Evolutionary conservation across 805 yeast genomes (phyloP).

Genomic region (Metschnikowia cubensis): DNA sequence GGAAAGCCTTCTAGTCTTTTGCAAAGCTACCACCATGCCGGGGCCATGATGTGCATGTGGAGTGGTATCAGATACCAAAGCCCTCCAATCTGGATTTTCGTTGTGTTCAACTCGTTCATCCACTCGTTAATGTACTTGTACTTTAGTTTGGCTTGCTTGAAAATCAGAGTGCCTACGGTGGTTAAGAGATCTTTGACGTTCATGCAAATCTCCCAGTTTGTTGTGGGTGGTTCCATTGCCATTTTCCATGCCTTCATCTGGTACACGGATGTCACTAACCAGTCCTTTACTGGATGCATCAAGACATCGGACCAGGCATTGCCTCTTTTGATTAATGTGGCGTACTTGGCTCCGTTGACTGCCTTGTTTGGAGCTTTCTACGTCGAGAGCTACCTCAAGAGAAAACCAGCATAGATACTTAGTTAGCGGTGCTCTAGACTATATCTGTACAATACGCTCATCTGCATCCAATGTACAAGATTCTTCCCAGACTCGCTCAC

Average conservation of each 20-base stretch:
- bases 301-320: slow-evolving; percentile 56
- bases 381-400: slow-evolving; percentile 51
- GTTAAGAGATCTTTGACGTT: slow-evolving; percentile 60
- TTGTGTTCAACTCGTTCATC: slow-evolving; percentile 73
- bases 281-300: slow-evolving; percentile 44
- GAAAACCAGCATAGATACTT: slow-evolving; percentile 10
- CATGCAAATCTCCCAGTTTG: slow-evolving; percentile 65
- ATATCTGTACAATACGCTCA: neutral
- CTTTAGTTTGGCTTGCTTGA: slow-evolving; percentile 57
- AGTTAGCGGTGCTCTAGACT: neutral
- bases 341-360: slow-evolving; percentile 65
- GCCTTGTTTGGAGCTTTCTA: slow-evolving; percentile 61
- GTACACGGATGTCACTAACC: slow-evolving; percentile 48
- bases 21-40: slow-evolving; percentile 75
- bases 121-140: slow-evolving; percentile 73
- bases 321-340: slow-evolving; percentile 58
- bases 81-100: slow-evolving; percentile 79
- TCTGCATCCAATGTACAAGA: neutral
- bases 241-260: slow-evolving; percentile 57
- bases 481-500: neutral
- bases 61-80: slow-evolving; percentile 65
- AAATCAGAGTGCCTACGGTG: slow-evolving; percentile 52
- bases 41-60: slow-evolving; percentile 82
- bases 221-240: slow-evolving; percentile 68
- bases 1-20: slow-evolving; percentile 63